Conservation (phyloP, 2,329 filamentous ascomycete species). For the Talaromyces sp. region DNA sequence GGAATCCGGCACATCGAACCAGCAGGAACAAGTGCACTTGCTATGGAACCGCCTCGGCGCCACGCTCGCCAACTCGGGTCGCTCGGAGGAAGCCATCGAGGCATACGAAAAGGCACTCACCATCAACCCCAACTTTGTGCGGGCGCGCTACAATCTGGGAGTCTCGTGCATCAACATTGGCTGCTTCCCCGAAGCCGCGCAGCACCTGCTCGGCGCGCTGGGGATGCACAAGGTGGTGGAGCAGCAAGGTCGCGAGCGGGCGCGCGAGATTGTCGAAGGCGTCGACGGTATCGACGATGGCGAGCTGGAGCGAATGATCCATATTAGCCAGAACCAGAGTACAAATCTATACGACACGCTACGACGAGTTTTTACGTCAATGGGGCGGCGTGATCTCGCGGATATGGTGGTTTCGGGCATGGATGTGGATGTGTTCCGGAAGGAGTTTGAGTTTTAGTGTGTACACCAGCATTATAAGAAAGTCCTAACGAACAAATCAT, state of each 20-base stretch:
- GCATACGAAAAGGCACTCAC: slow-evolving; percentile 91
- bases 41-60: slow-evolving; percentile 97
- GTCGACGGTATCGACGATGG: slow-evolving; percentile 59
- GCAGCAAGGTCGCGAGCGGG: slow-evolving; percentile 75
- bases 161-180: slow-evolving; percentile 97
- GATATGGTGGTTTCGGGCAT: slow-evolving; percentile 86
- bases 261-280: slow-evolving; percentile 71
- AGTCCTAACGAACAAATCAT: too few species aligned
- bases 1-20: slow-evolving; percentile 78
- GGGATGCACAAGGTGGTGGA: slow-evolving; percentile 96
- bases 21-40: slow-evolving; percentile 80
- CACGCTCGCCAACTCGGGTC: slow-evolving; percentile 89
- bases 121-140: slow-evolving; percentile 91
- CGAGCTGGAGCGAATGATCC: slow-evolving; percentile 79
- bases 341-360: slow-evolving; percentile 96
- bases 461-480: background rate
- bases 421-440: slow-evolving; percentile 82
- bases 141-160: slow-evolving; percentile 92
- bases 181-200: slow-evolving; percentile 87
- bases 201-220: slow-evolving; percentile 84
- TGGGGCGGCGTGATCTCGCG: slow-evolving; percentile 82
- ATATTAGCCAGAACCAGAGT: slow-evolving; percentile 77
- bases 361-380: slow-evolving; percentile 89
- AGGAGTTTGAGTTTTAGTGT: slow-evolving; percentile 77
- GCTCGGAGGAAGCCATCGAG: slow-evolving; percentile 91